Base-by-base conservation (phyloP, 768 basidiomycete species). In the Boletus speciosus region DNA sequence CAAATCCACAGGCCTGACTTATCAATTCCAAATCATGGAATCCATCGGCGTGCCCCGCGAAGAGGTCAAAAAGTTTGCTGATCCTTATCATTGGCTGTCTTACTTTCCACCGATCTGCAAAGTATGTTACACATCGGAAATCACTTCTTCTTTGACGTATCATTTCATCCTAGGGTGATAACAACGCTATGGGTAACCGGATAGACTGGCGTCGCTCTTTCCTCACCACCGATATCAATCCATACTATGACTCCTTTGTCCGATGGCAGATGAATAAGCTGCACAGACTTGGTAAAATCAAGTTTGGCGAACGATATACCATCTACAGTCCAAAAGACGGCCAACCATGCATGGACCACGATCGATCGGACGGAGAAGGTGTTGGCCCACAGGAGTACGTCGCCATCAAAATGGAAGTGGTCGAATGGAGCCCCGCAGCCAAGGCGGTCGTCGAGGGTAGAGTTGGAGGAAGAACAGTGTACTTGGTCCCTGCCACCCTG, bases 271-370 rank as follows among this genome's bases (percentile, higher is more conserved):
- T 93, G 71, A 98, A 96, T 78, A 93, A 91, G 69, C 79, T 98
- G 9, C 80, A 92, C 72, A 77, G 75, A 40, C 78, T 93, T 44
- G 88, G 89, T 34, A 95, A 94, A 74, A 92, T 99, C 78, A 97
- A 96, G 73, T 99, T 98, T 66, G 97, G 97, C 46, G 90, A 97
- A 73, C 86, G 97, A 41, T 96, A 98, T 72, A 99, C 97, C 14
- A 92, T 99, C 66, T 99, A 97, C 80, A 95, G 92, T 59, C 93
- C 94, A 3, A 98, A 98, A 72, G 97, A 99, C 62, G 95, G 94
- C 3, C 97, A 98, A 67, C 96, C 97, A 0, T 99, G 97, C 67
- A 98, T 99, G 97, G 97, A 99, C 72, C 97, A 99, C 74, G 97
- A 99, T 71, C 88, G 97, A 53, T 82, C 85, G 48, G 92, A 93